Evolutionary conservation across 1,284 basidiomycete genomes (phyloP).

Genomic region (Apiotrichum brassicae): DNA sequence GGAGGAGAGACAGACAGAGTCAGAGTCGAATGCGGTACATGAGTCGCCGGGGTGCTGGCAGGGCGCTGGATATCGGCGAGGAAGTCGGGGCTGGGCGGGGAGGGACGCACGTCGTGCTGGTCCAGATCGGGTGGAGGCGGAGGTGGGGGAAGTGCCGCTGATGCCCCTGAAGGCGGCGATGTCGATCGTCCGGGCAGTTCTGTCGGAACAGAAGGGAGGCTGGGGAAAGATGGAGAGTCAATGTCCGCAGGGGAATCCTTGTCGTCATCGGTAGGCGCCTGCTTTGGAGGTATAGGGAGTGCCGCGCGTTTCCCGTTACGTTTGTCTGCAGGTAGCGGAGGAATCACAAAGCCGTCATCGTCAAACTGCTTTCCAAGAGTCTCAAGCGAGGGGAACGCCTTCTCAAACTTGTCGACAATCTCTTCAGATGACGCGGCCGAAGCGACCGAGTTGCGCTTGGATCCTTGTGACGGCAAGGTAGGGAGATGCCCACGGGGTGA

Average conservation of each 20-base stretch:
- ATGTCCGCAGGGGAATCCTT: background rate
- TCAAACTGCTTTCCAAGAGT: conserved; percentile 43
- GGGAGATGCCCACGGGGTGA: background rate
- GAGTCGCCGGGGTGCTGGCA: conserved; percentile 20
- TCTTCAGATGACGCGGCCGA: background rate
- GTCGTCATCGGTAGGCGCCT: background rate
- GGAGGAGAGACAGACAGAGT: background rate
- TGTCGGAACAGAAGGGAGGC: conserved; percentile 13
- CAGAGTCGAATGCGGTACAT: background rate
- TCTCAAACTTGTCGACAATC: conserved; percentile 28
- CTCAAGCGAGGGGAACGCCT: conserved; percentile 40
- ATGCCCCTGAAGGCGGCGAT: background rate
- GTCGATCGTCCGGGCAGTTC: conserved; percentile 4
- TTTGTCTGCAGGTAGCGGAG: background rate
- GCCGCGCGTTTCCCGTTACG: background rate
- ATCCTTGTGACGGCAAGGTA: background rate
- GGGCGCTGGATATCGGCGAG: conserved; percentile 18
- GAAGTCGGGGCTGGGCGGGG: conserved; percentile 23
- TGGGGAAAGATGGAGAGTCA: conserved; percentile 9
- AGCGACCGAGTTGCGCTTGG: background rate
- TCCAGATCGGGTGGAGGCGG: conserved; percentile 5
- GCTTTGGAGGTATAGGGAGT: conserved; percentile 4
- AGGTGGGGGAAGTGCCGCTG: background rate
- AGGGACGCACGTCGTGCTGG: conserved; percentile 5
- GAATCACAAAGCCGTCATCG: conserved; percentile 10